Percentiles rank a stretch among this genome's conserved stretches.
Conservation (phyloP, 2,329 filamentous ascomycete genomes). For the Sporothrix globosa region DNA sequence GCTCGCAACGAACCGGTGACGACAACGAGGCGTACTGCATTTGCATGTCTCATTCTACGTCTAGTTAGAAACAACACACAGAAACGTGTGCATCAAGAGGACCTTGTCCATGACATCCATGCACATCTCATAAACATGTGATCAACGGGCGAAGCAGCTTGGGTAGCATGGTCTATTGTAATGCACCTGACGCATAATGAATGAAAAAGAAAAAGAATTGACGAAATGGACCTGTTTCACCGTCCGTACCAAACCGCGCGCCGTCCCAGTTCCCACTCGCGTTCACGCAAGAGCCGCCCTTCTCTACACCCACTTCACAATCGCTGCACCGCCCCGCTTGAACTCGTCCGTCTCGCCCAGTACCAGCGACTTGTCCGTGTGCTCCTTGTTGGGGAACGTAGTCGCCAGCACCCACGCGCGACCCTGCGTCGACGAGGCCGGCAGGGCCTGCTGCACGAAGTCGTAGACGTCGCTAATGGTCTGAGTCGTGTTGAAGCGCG, state of each 20-base stretch:
- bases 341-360: conserved; percentile 66
- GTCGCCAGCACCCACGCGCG: conserved; percentile 77
- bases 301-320: conserved; percentile 60
- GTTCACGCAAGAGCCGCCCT: too few species aligned
- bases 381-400: conserved; percentile 80
- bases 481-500: conserved; percentile 78
- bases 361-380: conserved; percentile 66
- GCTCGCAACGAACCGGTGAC: neutral
- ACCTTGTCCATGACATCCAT: neutral
- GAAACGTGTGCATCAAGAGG: neutral
- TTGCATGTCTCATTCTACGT: neutral
- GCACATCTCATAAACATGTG: neutral
- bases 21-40: conserved; percentile 2
- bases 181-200: neutral
- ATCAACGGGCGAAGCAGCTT: too few species aligned
- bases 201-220: neutral
- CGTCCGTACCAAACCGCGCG: too few species aligned
- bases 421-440: conserved; percentile 53
- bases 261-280: neutral
- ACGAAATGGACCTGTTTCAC: neutral
- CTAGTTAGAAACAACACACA: conserved; percentile 1
- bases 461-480: conserved; percentile 77
- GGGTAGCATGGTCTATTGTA: neutral
- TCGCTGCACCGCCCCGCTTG: conserved; percentile 66
- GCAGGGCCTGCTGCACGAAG: conserved; percentile 69